A percentile compares a stretch with the other conserved stretches of the same genome.
These are phyloP conservation scores for Beta lomatogona DNA, from an alignment of 179 eudicot species.

Conservation along the genomic window DNA sequence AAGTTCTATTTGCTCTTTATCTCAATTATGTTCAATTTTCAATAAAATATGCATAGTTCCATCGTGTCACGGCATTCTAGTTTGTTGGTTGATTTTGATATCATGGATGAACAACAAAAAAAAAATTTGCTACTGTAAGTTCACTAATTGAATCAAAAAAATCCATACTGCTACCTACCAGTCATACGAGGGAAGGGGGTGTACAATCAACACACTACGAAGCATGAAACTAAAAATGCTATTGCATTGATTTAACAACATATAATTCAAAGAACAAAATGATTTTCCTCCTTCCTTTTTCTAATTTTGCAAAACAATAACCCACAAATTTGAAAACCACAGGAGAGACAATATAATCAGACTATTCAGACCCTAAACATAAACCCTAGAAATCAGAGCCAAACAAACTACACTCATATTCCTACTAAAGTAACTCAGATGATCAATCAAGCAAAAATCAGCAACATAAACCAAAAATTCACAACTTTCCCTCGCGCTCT, in stretches of 20 bases:
- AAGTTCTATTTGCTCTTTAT: not conserved
- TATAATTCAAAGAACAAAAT: not conserved
- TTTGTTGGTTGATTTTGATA: not conserved
- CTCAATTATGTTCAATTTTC: not conserved
- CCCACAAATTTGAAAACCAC: not conserved
- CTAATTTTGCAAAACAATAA: constrained; percentile 15
- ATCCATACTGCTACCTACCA: not conserved
- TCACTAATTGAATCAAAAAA: not conserved
- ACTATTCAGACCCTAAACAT: not conserved
- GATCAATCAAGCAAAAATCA: constrained; percentile 8
- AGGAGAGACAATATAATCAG: not conserved
- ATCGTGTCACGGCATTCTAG: not conserved
- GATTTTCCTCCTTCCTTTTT: constrained; percentile 1
- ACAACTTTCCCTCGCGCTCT: constrained; percentile 47
- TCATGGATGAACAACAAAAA: not conserved
- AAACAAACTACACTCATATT: constrained; percentile 12
- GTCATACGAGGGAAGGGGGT: too few species aligned
- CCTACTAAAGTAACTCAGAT: constrained; percentile 17
- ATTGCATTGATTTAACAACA: constrained; percentile 2
- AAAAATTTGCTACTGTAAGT: not conserved
- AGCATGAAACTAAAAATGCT: not conserved
- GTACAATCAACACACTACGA: not conserved
- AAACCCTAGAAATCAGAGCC: constrained; percentile 1
- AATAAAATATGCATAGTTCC: not conserved
- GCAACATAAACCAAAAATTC: not conserved